Percentiles rank a stretch among this genome's conserved stretches.
Evolutionary conservation across 768 basidiomycete species (phyloP).

Genomic region (Ramaria rubella): DNA sequence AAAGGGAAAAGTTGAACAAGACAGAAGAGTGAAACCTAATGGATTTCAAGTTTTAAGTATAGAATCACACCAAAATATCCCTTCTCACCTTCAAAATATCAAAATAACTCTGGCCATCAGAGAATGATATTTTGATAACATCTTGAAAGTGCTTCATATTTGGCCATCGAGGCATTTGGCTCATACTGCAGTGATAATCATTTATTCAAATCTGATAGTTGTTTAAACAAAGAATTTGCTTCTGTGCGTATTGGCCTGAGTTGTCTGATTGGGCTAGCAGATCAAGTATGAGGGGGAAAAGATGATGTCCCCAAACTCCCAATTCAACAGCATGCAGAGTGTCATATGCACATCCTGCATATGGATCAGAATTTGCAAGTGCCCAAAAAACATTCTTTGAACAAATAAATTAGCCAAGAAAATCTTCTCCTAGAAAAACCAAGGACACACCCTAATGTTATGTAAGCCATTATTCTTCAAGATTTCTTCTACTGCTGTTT

Average conservation of each 20-base stretch:
- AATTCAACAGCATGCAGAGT: slow-evolving; percentile 24
- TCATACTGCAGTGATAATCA: slow-evolving; percentile 19
- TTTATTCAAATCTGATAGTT: no score
- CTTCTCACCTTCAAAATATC: slow-evolving; percentile 27
- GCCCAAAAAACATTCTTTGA: slow-evolving; percentile 29
- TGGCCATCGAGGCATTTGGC: slow-evolving; percentile 24
- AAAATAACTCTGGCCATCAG: no score
- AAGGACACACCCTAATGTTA: no score
- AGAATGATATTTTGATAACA: slow-evolving; percentile 23
- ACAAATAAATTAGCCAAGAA: no score
- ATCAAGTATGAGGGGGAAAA: slow-evolving; percentile 16
- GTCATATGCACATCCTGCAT: slow-evolving; percentile 23
- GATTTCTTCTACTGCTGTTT: no score
- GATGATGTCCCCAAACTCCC: slow-evolving; percentile 25
- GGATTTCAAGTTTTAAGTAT: slow-evolving; percentile 23
- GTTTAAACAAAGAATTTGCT: slow-evolving; percentile 13
- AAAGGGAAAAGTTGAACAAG: no score
- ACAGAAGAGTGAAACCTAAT: no score
- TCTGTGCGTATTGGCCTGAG: slow-evolving; percentile 15
- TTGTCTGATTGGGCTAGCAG: slow-evolving; percentile 14
- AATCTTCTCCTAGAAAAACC: no score
- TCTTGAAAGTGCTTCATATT: slow-evolving; percentile 25
- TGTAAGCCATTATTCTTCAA: no score
- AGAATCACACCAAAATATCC: slow-evolving; percentile 23
- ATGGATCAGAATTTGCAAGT: slow-evolving; percentile 22